Conservation (phyloP, 2,329 filamentous ascomycete genomes). For the Niveomyces coronatus region DNA sequence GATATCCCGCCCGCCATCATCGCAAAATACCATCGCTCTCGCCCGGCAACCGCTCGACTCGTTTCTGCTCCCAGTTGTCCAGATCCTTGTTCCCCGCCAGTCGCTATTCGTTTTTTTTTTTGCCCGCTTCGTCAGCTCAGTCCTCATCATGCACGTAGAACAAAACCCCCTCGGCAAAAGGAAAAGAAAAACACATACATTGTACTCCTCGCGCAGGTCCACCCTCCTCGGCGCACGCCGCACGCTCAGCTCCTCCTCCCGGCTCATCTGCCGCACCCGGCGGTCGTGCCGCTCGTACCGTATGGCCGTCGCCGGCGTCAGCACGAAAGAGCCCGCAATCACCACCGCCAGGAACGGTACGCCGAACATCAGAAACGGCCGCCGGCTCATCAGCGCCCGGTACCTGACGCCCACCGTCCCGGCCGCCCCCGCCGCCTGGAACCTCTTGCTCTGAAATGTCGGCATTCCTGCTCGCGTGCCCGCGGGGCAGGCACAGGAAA, state of each 20-base stretch:
- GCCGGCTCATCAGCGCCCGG: constrained; percentile 61
- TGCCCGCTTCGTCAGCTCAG: too few species aligned
- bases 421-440: constrained; percentile 53
- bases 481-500: too few species aligned
- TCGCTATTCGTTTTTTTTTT: too few species aligned
- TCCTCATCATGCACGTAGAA: constrained; percentile 3
- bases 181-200: constrained; percentile 48
- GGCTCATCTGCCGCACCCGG: constrained; percentile 73
- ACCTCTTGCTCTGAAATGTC: constrained; percentile 61
- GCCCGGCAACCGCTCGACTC: constrained; percentile 79
- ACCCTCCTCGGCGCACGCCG: constrained; percentile 60
- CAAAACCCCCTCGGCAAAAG: neutral
- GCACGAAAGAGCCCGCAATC: constrained; percentile 82
- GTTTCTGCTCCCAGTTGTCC: constrained; percentile 94
- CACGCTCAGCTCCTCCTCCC: constrained; percentile 78
- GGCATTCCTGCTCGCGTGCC: constrained; percentile 17
- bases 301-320: constrained; percentile 87
- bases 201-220: constrained; percentile 78
- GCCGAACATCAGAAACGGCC: constrained; percentile 87
- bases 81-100: constrained; percentile 65
- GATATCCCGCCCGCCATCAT: neutral
- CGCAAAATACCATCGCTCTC: constrained; percentile 77
- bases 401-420: constrained; percentile 67
- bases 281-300: constrained; percentile 90
- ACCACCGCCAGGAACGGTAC: constrained; percentile 87